Base-by-base conservation (phyloP, 768 basidiomycete species). In the Boletus rubropictus region DNA sequence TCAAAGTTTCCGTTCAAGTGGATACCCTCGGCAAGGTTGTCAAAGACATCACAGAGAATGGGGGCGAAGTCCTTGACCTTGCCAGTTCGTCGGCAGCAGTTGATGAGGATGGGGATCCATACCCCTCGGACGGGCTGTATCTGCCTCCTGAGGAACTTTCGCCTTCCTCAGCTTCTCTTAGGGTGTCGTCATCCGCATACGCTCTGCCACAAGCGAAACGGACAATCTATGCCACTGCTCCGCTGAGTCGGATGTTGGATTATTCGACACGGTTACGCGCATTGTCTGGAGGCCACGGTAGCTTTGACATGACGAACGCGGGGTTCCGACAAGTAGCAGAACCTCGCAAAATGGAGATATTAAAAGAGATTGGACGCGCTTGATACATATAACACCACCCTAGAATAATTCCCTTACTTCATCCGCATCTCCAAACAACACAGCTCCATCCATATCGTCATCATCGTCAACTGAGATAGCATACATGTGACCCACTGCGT, bases 341-440 rank as follows among this genome's bases (percentile, higher is more conserved):
- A 41, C 55, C 70, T 27, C 75, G 89, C 49, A 81, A 75, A 62
- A 40, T 76, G 42, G 88, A 89, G 56, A 90, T 92, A 49, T 64
- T 92, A 47, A 74, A 72, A 52, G 89, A 91, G 62, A 81, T 92
- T 48, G 89, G 89, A 12, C 75, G 86, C 22, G 83, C 79, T 33
- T 89, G 66, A 47, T 46, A 44, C 38, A 43, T 29, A 17, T 18
- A 8, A 28, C 53, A 50, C 46, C 42, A 38, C 51, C 38, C 58
- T 58, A 55, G 69, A 61, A 79, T 50, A 85, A 60, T 55, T 84
- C 83, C 60, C 72, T 76, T 25, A 70, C 68, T 68, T 91, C 88
- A 57, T 91, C 89, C 28, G 89, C 89, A 64, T 92, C 89, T 10
- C 84, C 88, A 52, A 88, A 86, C 34, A 89, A 78, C 33, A 81